Base-by-base conservation (phyloP, 2,329 filamentous ascomycete genomes). In the Fusarium bulbicola region DNA sequence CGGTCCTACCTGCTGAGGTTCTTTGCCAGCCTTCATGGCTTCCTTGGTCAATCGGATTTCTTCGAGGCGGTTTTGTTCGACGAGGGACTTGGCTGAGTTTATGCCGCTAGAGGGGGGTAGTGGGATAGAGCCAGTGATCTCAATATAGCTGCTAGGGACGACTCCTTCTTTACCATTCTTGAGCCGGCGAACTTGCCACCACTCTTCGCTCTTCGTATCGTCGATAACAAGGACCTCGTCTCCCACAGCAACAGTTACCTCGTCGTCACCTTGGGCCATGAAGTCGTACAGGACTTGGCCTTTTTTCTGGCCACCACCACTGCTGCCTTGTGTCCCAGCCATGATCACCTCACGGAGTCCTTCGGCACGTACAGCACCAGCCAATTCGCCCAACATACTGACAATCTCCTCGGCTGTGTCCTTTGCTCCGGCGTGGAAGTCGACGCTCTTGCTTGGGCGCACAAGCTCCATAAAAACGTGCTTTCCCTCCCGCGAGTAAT, bases 401-500 rank as follows among this genome's bases (percentile, higher is more conserved):
- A 97, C 93, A 78, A 99, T 98, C 82, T 98, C 95, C 74, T 95
- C 91, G 12, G 96, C 96, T 11, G 95, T 98, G 81, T 98, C 96
- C 83, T 98, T 99, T 50, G 95, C 95, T 47, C 96, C 96, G 24
- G 96, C 97, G 81, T 99, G 96, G 75, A 99, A 97, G 83, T 99
- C 96, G 65, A 98, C 87, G 81, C 95, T 98, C 85, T 95, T 98
- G 83, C 94, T 97, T 12, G 96, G 96, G 60, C 92, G 88, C 58
- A 98, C 92, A 52, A 99, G 86, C 81, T 99, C 96, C 80, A 99
- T 87, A 79, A 99, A 99, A 20, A 99, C 93, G 82, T 98, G 96
- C 80, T 99, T 99, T 40, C 95, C 96, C 84, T 99, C 96, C 65
- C 97, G 94, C 28, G 95, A 98, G 82, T 98, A 98, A 82, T 98